Conservation (phyloP, 148 eudicot species). For the Rhododendron molle region DNA sequence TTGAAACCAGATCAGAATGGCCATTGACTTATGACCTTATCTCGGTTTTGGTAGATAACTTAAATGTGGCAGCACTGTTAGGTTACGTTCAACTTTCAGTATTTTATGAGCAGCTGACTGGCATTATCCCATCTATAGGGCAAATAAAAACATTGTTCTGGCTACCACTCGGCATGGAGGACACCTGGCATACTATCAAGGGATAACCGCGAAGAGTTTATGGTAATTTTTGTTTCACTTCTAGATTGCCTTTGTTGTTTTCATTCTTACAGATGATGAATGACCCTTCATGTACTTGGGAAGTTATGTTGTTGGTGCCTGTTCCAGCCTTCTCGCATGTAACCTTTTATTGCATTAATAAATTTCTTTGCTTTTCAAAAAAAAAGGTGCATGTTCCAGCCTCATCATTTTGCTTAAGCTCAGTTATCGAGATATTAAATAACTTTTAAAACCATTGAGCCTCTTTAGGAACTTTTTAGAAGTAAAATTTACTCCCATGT, state of each 20-base stretch:
- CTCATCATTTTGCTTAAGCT: background rate
- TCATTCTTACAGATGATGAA: background rate
- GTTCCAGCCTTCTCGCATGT: background rate
- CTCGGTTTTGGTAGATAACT: background rate
- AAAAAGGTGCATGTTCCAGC: background rate
- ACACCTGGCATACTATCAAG: slow-evolving; percentile 87
- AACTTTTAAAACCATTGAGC: background rate
- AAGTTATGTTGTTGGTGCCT: background rate
- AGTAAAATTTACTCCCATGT: background rate
- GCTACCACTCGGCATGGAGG: slow-evolving; percentile 92
- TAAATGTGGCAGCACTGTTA: background rate
- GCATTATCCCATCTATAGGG: slow-evolving; percentile 33
- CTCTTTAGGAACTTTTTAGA: background rate
- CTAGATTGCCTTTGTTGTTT: background rate
- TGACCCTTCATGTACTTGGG: background rate
- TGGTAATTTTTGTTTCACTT: slow-evolving; percentile 45
- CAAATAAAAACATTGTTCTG: slow-evolving; percentile 69
- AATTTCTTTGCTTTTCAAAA: too few relatives aligned
- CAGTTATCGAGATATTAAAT: background rate
- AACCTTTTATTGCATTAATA: too few relatives aligned
- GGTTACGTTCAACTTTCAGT: background rate
- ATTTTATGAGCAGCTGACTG: slow-evolving; percentile 9
- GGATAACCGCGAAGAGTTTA: slow-evolving; percentile 64
- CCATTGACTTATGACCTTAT: background rate
- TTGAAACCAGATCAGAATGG: background rate